These are phyloP conservation scores for Fomitopsis schrenkii DNA, from an alignment of 1,284 basidiomycete genomes.

Conservation along the genomic window DNA sequence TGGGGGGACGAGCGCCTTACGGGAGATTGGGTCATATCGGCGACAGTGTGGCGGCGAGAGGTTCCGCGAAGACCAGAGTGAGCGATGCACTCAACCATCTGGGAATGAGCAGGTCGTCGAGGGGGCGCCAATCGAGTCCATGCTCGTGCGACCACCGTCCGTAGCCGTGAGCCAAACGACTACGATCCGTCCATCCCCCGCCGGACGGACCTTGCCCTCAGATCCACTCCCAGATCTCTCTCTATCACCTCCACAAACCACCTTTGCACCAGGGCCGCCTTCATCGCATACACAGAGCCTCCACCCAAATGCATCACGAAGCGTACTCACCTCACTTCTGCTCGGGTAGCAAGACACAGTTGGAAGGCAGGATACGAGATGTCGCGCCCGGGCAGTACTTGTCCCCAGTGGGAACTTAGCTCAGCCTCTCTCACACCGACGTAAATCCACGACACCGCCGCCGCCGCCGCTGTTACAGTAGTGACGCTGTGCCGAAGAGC, in stretches of 20 bases:
- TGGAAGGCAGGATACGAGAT: background rate
- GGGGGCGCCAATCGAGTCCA: background rate
- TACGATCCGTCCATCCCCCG: background rate
- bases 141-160: background rate
- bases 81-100: background rate
- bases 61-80: background rate
- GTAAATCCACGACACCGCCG: background rate
- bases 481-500: background rate
- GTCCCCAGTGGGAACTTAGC: background rate
- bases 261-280: background rate
- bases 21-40: slow-evolving; percentile 3
- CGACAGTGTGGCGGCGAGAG: background rate
- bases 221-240: background rate
- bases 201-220: background rate
- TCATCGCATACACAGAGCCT: background rate
- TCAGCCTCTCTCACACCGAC: background rate
- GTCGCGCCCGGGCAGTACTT: background rate
- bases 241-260: background rate
- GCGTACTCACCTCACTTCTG: background rate
- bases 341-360: background rate
- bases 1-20: background rate
- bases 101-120: background rate
- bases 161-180: background rate
- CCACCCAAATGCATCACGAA: background rate
- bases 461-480: too few relatives aligned